Conservation (phyloP, 768 basidiomycete genomes). For the Boletus reticuloceps region DNA sequence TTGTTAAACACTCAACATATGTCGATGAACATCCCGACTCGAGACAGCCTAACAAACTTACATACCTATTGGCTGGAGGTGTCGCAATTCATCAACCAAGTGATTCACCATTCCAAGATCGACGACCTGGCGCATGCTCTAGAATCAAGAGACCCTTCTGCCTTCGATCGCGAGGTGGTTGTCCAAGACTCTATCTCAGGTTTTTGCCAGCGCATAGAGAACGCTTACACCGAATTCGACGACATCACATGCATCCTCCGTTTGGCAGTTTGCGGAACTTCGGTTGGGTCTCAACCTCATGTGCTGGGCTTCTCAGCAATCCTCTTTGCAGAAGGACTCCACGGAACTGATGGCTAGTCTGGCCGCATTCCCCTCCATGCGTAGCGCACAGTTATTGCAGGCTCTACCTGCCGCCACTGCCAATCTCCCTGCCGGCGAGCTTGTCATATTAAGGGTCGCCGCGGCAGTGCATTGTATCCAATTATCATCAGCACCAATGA, state of each 20-base stretch:
- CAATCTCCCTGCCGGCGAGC: slow-evolving; percentile 25
- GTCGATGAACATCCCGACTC: slow-evolving; percentile 30
- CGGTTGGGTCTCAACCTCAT: slow-evolving; percentile 70
- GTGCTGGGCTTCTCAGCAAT: slow-evolving; percentile 26
- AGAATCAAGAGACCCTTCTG: slow-evolving; percentile 35
- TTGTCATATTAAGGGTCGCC: slow-evolving; percentile 44
- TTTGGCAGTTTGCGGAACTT: slow-evolving; percentile 60
- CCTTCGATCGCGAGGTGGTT: slow-evolving; percentile 58
- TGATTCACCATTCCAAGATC: slow-evolving; percentile 48
- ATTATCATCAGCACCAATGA: not conserved
- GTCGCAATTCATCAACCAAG: slow-evolving; percentile 65
- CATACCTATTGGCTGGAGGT: slow-evolving; percentile 76
- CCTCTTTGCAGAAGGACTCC: slow-evolving; percentile 15
- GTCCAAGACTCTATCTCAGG: slow-evolving; percentile 77
- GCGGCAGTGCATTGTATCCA: slow-evolving; percentile 32
- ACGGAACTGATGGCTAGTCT: slow-evolving; percentile 34
- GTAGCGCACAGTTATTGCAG: slow-evolving; percentile 39
- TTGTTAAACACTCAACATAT: slow-evolving; percentile 22
- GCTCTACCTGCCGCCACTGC: slow-evolving; percentile 11
- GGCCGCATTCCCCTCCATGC: slow-evolving; percentile 53
- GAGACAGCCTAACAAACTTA: slow-evolving; percentile 47
- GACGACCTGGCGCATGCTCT: slow-evolving; percentile 43
- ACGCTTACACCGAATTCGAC: slow-evolving; percentile 62
- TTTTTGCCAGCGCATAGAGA: slow-evolving; percentile 70
- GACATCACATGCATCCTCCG: slow-evolving; percentile 72